Evolutionary conservation across 208 protist genomes (phyloP).

Genomic region (Vickermania ingenoplastis): DNA sequence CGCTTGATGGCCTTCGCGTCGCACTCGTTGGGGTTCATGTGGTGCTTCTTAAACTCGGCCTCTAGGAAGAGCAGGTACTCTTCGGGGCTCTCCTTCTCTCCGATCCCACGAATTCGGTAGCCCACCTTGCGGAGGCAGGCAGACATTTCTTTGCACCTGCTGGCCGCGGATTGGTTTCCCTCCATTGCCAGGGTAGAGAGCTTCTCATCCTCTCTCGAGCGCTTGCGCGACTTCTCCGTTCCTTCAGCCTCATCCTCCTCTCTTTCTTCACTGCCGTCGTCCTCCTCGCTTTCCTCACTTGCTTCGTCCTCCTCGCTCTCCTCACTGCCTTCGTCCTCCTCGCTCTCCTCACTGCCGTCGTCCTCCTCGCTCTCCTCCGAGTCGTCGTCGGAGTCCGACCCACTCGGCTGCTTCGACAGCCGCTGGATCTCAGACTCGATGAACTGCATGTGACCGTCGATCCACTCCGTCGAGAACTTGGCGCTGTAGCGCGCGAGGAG

Average conservation of each 20-base stretch:
- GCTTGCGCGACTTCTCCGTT: slow-evolving; percentile 1
- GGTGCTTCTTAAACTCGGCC: slow-evolving; percentile 56
- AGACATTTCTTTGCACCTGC: slow-evolving; percentile 65
- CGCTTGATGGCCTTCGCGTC: slow-evolving; percentile 41
- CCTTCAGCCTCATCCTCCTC: slow-evolving; percentile 16
- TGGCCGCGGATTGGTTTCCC: slow-evolving; percentile 9
- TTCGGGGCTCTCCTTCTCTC: slow-evolving; percentile 36
- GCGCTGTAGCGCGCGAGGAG: slow-evolving; percentile 48
- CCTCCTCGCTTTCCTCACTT: slow-evolving; percentile 23
- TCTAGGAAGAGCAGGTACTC: slow-evolving; percentile 57
- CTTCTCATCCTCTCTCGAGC: background rate
- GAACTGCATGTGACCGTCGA: slow-evolving; percentile 30
- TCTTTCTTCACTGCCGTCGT: slow-evolving; percentile 29
- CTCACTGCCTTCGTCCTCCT: background rate
- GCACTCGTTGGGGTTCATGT: slow-evolving; percentile 59
- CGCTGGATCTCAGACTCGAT: slow-evolving; percentile 34
- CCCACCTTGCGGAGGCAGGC: slow-evolving; percentile 53
- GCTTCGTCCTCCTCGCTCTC: slow-evolving; percentile 28
- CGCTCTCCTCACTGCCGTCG: slow-evolving; percentile 1
- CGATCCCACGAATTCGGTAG: slow-evolving; percentile 43
- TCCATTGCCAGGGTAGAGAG: background rate
- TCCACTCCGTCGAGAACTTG: slow-evolving; percentile 46
- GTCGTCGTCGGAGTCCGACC: slow-evolving; percentile 6
- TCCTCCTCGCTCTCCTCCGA: slow-evolving; percentile 17
- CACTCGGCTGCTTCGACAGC: slow-evolving; percentile 16